Conservation (phyloP, 257 asterid species). For the Plectranthus barbatus region DNA sequence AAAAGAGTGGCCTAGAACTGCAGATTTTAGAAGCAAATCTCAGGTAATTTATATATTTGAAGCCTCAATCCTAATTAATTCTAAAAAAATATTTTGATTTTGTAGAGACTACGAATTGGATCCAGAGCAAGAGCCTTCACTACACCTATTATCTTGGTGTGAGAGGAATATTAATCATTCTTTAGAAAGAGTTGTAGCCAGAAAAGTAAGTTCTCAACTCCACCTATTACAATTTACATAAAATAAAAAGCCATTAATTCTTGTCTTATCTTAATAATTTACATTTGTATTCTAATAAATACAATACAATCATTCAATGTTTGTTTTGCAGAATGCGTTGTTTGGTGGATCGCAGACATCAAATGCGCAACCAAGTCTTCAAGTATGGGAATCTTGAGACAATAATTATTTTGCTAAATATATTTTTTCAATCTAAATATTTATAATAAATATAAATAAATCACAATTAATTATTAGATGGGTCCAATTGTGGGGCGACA, state of each 20-base stretch:
- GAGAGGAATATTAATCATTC: conserved; percentile 40
- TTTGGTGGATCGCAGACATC: conserved; percentile 6
- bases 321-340: conserved; percentile 14
- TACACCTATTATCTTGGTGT: conserved; percentile 55
- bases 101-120: conserved; percentile 42
- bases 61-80: not conserved
- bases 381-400: conserved; percentile 12
- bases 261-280: no score
- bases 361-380: conserved; percentile 6
- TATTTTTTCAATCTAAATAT: not conserved
- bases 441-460: no score
- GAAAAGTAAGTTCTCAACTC: conserved; percentile 26
- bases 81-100: no score
- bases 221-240: not conserved
- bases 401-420: not conserved
- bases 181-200: conserved; percentile 20
- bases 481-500: conserved; percentile 5
- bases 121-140: conserved; percentile 37
- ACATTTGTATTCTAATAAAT: no score
- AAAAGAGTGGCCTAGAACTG: conserved; percentile 27
- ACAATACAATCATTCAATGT: no score
- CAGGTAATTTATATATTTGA: conserved; percentile 18
- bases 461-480: not conserved
- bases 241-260: no score
- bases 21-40: conserved; percentile 46